phyloP scores from a whole-genome alignment of 495 filamentous ascomycete genomes.

The Penicillium atrosanguineum region DNA sequence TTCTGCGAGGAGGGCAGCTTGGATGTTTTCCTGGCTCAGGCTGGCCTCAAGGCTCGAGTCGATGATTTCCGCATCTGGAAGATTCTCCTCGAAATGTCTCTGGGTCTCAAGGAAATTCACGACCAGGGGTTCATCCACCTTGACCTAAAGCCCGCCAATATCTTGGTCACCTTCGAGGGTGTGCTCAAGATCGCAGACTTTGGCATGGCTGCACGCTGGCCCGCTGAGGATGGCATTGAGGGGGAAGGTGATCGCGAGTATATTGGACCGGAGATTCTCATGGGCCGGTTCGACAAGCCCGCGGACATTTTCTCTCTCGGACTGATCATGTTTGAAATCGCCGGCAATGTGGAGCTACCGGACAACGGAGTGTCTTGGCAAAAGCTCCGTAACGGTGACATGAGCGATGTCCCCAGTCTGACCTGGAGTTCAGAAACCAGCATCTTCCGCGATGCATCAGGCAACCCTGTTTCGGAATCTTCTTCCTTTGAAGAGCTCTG shows the following conservation, averaged over 20 bases:
- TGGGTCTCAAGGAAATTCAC: slow-evolving; percentile 86
- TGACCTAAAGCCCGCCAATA: slow-evolving; percentile 92
- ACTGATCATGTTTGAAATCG: slow-evolving; percentile 89
- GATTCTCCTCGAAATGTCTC: slow-evolving; percentile 76
- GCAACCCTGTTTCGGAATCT: slow-evolving; percentile 56
- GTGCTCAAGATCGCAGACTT: slow-evolving; percentile 95
- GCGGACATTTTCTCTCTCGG: slow-evolving; percentile 92
- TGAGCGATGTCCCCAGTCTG: slow-evolving; percentile 79
- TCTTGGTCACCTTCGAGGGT: slow-evolving; percentile 88
- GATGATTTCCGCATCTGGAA: slow-evolving; percentile 99
- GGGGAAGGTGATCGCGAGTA: slow-evolving; percentile 95
- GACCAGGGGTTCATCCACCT: slow-evolving; percentile 86
- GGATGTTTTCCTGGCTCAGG: slow-evolving; percentile 72
- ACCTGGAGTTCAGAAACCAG: slow-evolving; percentile 71
- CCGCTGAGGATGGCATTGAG: slow-evolving; percentile 72
- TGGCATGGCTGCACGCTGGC: slow-evolving; percentile 82
- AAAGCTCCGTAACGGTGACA: slow-evolving; percentile 78
- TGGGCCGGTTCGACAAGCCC: slow-evolving; percentile 80
- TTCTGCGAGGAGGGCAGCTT: slow-evolving; percentile 91
- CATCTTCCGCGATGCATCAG: slow-evolving; percentile 71
- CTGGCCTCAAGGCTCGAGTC: slow-evolving; percentile 77
- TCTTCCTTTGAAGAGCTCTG: slow-evolving; percentile 52
- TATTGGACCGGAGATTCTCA: slow-evolving; percentile 86
- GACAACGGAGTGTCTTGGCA: slow-evolving; percentile 91
- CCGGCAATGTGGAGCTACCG: slow-evolving; percentile 84